Percentiles rank a stretch among this genome's conserved stretches.
phyloP scores from a whole-genome alignment of 352 stramenopile species.

The Pythium volutum region DNA sequence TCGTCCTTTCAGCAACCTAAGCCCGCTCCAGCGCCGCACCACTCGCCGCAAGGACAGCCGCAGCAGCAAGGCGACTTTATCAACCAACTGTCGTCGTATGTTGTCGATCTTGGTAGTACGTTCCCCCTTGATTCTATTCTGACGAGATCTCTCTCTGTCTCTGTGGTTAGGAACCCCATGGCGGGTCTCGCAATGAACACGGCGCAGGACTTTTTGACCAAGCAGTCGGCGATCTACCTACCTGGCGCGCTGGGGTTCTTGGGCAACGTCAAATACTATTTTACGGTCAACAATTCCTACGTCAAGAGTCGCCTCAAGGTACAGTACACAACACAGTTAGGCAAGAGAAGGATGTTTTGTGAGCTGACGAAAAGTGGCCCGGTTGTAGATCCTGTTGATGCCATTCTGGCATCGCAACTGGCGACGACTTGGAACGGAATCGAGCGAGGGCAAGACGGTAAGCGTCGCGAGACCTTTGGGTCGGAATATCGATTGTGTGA shows the following conservation, averaged over 20 bases:
- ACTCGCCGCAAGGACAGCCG: constrained; percentile 8
- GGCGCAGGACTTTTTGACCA: constrained; percentile 76
- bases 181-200: constrained; percentile 83
- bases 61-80: constrained; percentile 63
- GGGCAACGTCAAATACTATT: constrained; percentile 87
- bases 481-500: background rate
- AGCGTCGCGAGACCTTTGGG: background rate
- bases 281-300: constrained; percentile 90
- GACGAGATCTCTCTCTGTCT: background rate
- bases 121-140: background rate
- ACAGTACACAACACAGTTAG: background rate
- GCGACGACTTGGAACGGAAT: constrained; percentile 65
- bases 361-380: background rate
- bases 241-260: constrained; percentile 75
- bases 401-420: constrained; percentile 88
- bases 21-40: background rate
- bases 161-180: constrained; percentile 69
- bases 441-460: constrained; percentile 61
- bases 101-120: background rate
- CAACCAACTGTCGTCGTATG: constrained; percentile 43
- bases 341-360: background rate
- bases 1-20: constrained; percentile 20
- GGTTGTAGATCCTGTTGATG: constrained; percentile 74
- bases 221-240: constrained; percentile 80
- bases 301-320: constrained; percentile 86